Evolutionary conservation across 176 grass and related monocot genomes (phyloP).

Genomic region (Eleusine indica): DNA sequence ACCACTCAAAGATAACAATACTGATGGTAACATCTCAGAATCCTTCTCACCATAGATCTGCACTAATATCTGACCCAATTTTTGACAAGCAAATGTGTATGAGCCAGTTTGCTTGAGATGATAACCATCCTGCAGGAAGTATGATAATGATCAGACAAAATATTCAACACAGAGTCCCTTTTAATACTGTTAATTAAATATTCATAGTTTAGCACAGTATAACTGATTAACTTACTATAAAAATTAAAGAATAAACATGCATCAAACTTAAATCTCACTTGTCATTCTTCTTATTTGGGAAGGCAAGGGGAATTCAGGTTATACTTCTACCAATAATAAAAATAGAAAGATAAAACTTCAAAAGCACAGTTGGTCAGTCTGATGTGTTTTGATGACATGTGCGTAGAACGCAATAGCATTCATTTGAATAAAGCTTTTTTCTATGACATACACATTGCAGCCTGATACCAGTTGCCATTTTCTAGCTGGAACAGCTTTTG

Average conservation of each 20-base stretch:
- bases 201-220: neutral
- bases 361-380: neutral
- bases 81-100: conserved; percentile 77
- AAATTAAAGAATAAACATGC: conserved; percentile 23
- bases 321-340: neutral
- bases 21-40: conserved; percentile 66
- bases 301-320: neutral
- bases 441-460: neutral
- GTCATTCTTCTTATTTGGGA: neutral
- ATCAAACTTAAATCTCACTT: conserved; percentile 5
- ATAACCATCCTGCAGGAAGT: conserved; percentile 66
- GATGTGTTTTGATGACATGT: neutral
- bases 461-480: conserved; percentile 3
- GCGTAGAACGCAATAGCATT: neutral
- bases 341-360: neutral
- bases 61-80: conserved; percentile 83
- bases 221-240: conserved; percentile 25
- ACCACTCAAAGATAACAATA: conserved; percentile 91
- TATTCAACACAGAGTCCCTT: conserved; percentile 37
- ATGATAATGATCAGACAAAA: conserved; percentile 33
- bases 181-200: conserved; percentile 13
- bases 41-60: conserved; percentile 62
- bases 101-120: conserved; percentile 75
- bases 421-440: neutral
- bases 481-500: neutral